Conservation (phyloP, 441 rosid species). For the Syzygium malaccense region DNA sequence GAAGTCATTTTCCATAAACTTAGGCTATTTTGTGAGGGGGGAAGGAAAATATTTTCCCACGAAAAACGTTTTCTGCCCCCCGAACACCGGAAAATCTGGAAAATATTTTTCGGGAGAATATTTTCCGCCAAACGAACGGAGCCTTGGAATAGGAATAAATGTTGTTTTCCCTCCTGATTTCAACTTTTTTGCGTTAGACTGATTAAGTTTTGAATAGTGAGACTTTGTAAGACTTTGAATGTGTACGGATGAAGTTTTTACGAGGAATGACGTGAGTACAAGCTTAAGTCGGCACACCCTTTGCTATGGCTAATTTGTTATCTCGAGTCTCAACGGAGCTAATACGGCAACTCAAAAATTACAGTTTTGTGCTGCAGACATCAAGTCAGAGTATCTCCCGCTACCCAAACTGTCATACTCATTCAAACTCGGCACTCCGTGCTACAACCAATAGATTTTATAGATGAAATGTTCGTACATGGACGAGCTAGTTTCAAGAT, state of each 20-base stretch:
- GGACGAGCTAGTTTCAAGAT: neutral
- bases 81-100: too few relatives aligned
- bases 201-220: neutral
- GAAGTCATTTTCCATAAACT: too few relatives aligned
- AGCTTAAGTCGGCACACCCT: neutral
- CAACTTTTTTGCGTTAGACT: neutral
- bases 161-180: neutral
- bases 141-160: neutral
- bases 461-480: neutral
- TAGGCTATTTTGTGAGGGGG: too few relatives aligned
- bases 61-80: too few relatives aligned
- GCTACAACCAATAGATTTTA: neutral
- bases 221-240: neutral
- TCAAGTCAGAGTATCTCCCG: neutral
- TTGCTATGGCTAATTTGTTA: neutral
- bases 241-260: rapidly evolving
- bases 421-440: neutral
- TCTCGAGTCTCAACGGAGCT: neutral
- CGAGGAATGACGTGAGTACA: neutral
- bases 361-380: neutral
- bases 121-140: too few relatives aligned
- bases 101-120: too few relatives aligned
- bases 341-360: neutral
- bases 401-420: neutral
- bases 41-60: too few relatives aligned